phyloP scores from a whole-genome alignment of 2,329 filamentous ascomycete genomes.

The Aspergillus caelatus region DNA sequence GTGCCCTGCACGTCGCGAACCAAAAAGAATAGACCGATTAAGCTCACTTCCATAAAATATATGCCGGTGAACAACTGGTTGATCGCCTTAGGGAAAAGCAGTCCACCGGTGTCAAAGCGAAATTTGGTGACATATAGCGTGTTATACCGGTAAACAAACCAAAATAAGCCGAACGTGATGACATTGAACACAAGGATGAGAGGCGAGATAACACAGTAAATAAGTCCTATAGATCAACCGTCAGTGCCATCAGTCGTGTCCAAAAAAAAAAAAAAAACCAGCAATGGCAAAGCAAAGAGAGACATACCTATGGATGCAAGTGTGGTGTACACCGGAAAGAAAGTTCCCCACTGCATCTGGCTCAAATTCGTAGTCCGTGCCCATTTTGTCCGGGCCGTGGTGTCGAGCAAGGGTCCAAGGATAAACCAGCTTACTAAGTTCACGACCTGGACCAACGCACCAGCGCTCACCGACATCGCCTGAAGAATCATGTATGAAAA shows the following conservation, averaged over 20 bases:
- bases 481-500: constrained; percentile 98
- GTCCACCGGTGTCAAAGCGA: constrained; percentile 84
- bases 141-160: constrained; percentile 95
- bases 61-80: constrained; percentile 95
- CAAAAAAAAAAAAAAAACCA: background rate
- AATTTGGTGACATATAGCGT: constrained; percentile 94
- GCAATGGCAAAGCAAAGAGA: background rate
- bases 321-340: constrained; percentile 96
- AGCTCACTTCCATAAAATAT: constrained; percentile 89
- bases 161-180: constrained; percentile 87
- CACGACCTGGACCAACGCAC: constrained; percentile 82
- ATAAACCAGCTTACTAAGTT: constrained; percentile 80
- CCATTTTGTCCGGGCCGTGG: constrained; percentile 82
- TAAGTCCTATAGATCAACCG: constrained; percentile 54
- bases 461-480: constrained; percentile 85
- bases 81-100: constrained; percentile 88
- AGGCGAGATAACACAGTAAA: constrained; percentile 87
- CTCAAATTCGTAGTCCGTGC: constrained; percentile 76
- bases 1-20: constrained; percentile 59
- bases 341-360: constrained; percentile 83
- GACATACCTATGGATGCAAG: constrained; percentile 80
- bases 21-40: constrained; percentile 89
- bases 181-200: constrained; percentile 92
- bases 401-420: constrained; percentile 78
- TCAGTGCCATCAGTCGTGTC: background rate